Evolutionary conservation across 441 rosid genomes (phyloP).

Genomic region (Bocquillonia castaneifolia): DNA sequence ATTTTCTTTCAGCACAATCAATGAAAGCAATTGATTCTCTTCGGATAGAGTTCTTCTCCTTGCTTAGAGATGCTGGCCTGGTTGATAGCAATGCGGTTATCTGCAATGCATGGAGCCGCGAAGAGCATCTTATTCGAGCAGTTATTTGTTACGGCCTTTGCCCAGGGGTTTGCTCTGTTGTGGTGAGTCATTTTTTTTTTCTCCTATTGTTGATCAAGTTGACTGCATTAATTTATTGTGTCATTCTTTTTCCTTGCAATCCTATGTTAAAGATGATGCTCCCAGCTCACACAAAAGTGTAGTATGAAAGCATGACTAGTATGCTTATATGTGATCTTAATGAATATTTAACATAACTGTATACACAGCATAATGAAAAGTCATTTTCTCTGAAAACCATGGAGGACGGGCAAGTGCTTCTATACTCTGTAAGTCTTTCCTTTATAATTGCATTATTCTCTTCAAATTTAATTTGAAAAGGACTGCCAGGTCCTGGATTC

Average conservation of each 20-base stretch:
- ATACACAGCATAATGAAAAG: conserved; percentile 62
- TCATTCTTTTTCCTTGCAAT: background rate
- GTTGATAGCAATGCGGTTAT: conserved; percentile 50
- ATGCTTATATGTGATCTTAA: conserved; percentile 2
- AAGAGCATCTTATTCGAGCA: conserved; percentile 60
- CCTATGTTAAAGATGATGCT: background rate
- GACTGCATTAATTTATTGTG: background rate
- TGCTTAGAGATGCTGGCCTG: conserved; percentile 70
- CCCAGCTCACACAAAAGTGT: background rate
- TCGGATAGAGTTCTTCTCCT: conserved; percentile 64
- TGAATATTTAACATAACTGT: conserved; percentile 17
- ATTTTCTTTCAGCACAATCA: conserved; percentile 74
- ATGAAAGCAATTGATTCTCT: conserved; percentile 89
- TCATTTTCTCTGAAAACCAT: conserved; percentile 80
- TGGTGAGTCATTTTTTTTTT: conserved; percentile 48
- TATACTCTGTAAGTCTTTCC: conserved; percentile 52
- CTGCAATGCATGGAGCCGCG: conserved; percentile 51
- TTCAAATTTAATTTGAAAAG: background rate
- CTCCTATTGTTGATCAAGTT: conserved; percentile 12
- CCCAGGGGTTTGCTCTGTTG: conserved; percentile 79
- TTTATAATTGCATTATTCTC: conserved; percentile 13
- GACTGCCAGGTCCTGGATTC: conserved; percentile 7
- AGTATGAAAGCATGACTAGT: background rate
- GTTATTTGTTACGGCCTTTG: conserved; percentile 80
- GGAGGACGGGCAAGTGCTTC: conserved; percentile 93